These are phyloP conservation scores for Leucosporidium yakuticum DNA, from an alignment of 768 basidiomycete genomes.

Conservation along the genomic window DNA sequence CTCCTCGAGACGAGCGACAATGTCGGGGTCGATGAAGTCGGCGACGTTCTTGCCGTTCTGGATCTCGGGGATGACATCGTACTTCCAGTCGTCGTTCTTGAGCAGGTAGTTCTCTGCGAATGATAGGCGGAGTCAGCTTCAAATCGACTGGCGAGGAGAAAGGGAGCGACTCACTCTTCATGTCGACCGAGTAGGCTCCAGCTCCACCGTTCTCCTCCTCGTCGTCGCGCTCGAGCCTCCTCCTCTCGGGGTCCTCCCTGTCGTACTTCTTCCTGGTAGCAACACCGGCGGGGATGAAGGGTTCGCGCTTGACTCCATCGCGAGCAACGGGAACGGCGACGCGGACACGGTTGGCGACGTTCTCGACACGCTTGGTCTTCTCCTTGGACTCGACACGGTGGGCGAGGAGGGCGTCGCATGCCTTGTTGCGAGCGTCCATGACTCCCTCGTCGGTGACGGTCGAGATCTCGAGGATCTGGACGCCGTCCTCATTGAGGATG, in stretches of 20 bases:
- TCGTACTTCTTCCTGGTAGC: slow-evolving; percentile 75
- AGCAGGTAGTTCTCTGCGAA: slow-evolving; percentile 79
- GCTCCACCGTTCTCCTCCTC: slow-evolving; percentile 83
- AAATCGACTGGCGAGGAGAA: neutral
- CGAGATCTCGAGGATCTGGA: slow-evolving; percentile 74
- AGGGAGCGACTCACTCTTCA: slow-evolving; percentile 63
- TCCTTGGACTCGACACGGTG: slow-evolving; percentile 91
- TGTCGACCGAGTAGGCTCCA: slow-evolving; percentile 83
- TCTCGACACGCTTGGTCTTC: slow-evolving; percentile 86
- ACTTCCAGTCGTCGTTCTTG: slow-evolving; percentile 85
- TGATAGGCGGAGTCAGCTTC: neutral
- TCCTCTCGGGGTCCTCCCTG: slow-evolving; percentile 73
- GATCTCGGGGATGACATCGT: slow-evolving; percentile 95
- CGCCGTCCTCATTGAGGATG: slow-evolving; percentile 68
- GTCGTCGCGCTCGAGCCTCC: slow-evolving; percentile 66
- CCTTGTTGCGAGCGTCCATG: slow-evolving; percentile 89
- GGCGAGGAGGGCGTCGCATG: slow-evolving; percentile 90
- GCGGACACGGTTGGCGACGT: slow-evolving; percentile 89
- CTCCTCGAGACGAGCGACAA: slow-evolving; percentile 91
- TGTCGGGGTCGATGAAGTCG: slow-evolving; percentile 97
- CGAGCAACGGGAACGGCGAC: slow-evolving; percentile 85
- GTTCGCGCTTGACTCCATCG: slow-evolving; percentile 78
- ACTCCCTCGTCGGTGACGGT: slow-evolving; percentile 97
- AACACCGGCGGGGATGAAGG: slow-evolving; percentile 82
- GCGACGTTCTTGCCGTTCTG: slow-evolving; percentile 98